Evolutionary conservation across 164 flowering plant genomes (phyloP).

Genomic region (Platanus orientalis): DNA sequence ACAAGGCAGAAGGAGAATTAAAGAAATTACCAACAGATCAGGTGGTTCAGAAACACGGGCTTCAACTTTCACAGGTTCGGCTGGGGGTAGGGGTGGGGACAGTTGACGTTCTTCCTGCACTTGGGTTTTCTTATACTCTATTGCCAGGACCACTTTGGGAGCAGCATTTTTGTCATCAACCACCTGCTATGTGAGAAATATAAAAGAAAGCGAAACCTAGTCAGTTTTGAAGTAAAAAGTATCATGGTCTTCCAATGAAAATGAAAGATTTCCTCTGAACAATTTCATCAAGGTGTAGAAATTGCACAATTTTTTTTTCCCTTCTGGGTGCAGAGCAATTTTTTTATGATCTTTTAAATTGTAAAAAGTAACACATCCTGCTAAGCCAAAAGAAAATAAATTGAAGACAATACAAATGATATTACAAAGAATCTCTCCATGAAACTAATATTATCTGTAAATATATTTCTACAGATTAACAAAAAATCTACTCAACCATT

Average conservation of each 20-base stretch:
- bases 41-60: slow-evolving; percentile 53
- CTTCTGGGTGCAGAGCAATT: too few species aligned
- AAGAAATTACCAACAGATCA: slow-evolving; percentile 72
- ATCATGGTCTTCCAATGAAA: background rate
- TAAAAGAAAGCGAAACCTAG: slow-evolving; percentile 5
- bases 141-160: slow-evolving; percentile 67
- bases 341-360: too few species aligned
- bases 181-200: slow-evolving; percentile 30
- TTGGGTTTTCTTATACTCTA: slow-evolving; percentile 68
- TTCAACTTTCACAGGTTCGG: slow-evolving; percentile 60
- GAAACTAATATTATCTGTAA: too few species aligned
- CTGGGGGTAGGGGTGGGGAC: slow-evolving; percentile 62
- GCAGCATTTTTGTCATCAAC: slow-evolving; percentile 41
- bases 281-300: too few species aligned
- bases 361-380: too few species aligned
- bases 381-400: too few species aligned
- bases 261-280: background rate
- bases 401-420: too few species aligned
- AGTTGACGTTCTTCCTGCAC: slow-evolving; percentile 42
- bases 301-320: too few species aligned
- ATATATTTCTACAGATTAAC: too few species aligned
- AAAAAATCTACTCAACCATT: too few species aligned
- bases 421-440: too few species aligned
- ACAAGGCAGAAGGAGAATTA: slow-evolving; percentile 3
- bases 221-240: background rate